Evolutionary conservation across 31 red algal genomes (phyloP).

Genomic region (Porphyra umbilicalis): DNA sequence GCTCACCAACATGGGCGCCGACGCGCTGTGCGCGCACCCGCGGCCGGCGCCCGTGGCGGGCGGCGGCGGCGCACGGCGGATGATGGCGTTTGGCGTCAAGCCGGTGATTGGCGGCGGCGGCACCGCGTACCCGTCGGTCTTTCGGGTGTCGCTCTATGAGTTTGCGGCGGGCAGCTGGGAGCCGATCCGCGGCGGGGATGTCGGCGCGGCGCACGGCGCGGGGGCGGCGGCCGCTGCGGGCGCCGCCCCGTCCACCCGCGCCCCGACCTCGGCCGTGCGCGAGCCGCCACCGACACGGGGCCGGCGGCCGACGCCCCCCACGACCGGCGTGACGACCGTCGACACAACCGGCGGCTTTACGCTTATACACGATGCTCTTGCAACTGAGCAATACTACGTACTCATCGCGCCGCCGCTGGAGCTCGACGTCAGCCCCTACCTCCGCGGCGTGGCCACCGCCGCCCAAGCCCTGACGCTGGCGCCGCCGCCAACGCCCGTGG

Average conservation of each 20-base stretch:
- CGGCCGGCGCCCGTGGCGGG: too few species aligned
- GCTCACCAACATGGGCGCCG: too few species aligned
- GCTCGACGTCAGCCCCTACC: background rate
- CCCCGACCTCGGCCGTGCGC: background rate
- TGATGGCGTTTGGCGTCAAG: too few species aligned
- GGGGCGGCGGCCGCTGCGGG: too few species aligned
- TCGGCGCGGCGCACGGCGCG: background rate
- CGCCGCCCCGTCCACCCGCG: too few species aligned
- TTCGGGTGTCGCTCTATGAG: background rate
- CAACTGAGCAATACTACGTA: constrained; percentile 9
- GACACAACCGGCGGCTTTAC: background rate
- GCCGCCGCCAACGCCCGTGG: background rate
- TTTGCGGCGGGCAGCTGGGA: background rate
- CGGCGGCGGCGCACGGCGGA: too few species aligned
- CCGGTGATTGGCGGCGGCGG: too few species aligned
- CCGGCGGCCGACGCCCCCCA: too few species aligned
- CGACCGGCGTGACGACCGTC: background rate
- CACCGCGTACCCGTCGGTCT: too few species aligned
- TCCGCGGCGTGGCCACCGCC: background rate
- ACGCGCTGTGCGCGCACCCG: too few species aligned
- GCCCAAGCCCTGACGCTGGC: background rate
- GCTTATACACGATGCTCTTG: constrained; percentile 3
- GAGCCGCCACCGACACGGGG: too few species aligned
- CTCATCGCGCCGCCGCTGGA: constrained; percentile 1
- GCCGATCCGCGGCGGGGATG: too few species aligned